Base-by-base conservation (phyloP, 768 basidiomycete genomes). In the Suillus weaverae region DNA sequence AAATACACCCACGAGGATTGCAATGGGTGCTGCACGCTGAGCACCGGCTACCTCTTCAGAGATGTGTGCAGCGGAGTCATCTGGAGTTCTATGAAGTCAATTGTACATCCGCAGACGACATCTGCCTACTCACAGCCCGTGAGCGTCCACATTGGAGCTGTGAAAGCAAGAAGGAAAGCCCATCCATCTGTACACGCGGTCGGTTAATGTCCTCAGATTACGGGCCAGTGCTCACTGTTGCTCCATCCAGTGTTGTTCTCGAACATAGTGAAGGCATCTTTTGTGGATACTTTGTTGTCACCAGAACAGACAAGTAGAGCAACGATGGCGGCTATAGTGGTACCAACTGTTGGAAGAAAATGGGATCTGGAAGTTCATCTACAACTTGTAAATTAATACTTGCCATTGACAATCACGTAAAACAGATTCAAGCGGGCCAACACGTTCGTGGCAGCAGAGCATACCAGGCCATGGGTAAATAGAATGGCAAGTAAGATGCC, bases 121-220 rank as follows among this genome's bases (percentile, higher is more conserved):
- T 38, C 62, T 39, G 41, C 46, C 6, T 32, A 74, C 87, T 69
- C 62, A 90, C 89, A 91, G 66, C 89, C 90, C 2, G 90, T 91
- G 62, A 91, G 75, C 4, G 89, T 90, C 89, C 89, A 91, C 90
- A 91, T 91, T 0, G 89, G 87, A 1, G 90, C 80, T 0, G 89
- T 89, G 70, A 91, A 90, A 0, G 90, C 81, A 53, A 91, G 72
- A 66, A 90, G 78, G 73, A 91, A 91, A 1, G 89, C 88, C 89
- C 89, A 90, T 16, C 86, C 87, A 74, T 82, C 89, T 90, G 44
- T 36, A 33, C 51, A 39, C 22, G 20, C n/a, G 22, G 55, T 72
- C 8, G 41, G 64, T 18, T 62, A 30, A 32, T 41, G 18, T 20
- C 51, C 18, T 26, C 41, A 8, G 14, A 46, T 20, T 32, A 39